Percentiles rank a stretch among this genome's conserved stretches.
phyloP scores from a whole-genome alignment of 2,329 filamentous ascomycete species.

The Neonectria hederae region DNA sequence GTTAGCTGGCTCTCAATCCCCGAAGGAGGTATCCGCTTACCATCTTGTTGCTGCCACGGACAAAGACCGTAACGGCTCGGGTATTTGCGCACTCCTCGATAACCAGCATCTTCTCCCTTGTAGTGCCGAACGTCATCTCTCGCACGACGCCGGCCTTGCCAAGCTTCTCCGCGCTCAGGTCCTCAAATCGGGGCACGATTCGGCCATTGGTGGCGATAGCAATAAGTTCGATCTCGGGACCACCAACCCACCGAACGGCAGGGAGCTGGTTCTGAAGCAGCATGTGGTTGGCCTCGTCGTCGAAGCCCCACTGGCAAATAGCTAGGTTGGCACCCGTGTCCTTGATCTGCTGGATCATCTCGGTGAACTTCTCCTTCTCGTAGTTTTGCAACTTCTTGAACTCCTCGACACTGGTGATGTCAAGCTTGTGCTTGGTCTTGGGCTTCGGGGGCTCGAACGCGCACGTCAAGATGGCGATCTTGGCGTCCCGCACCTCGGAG shows the following conservation, averaged over 20 bases:
- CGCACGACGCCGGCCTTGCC: conserved; percentile 89
- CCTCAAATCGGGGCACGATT: conserved; percentile 97
- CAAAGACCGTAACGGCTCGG: conserved; percentile 93
- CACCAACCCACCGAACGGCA: conserved; percentile 96
- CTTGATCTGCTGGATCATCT: conserved; percentile 99
- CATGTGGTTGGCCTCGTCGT: conserved; percentile 98
- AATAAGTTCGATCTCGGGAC: conserved; percentile 97
- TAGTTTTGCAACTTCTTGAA: conserved; percentile 98
- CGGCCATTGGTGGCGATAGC: conserved; percentile 98
- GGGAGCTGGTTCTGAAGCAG: conserved; percentile 95
- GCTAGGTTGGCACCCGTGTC: conserved; percentile 95
- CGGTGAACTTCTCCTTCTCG: conserved; percentile 93
- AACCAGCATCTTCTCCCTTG: conserved; percentile 98
- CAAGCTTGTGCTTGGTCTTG: conserved; percentile 99
- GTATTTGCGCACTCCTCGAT: conserved; percentile 99
- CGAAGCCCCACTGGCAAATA: conserved; percentile 99
- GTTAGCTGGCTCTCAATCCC: conserved; percentile 30
- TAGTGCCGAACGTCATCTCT: conserved; percentile 97
- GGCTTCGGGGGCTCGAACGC: conserved; percentile 99
- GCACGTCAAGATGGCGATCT: conserved; percentile 96
- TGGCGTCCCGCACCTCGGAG: conserved; percentile 91
- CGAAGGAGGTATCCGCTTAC: conserved; percentile 57
- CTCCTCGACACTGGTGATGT: conserved; percentile 96
- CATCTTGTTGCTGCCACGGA: conserved; percentile 99
- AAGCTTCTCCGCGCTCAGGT: conserved; percentile 89